Evolutionary conservation across 2,329 filamentous ascomycete genomes (phyloP), one percentile per base, ranked within the genome.

Genomic region (Penicillium thymicola): DNA sequence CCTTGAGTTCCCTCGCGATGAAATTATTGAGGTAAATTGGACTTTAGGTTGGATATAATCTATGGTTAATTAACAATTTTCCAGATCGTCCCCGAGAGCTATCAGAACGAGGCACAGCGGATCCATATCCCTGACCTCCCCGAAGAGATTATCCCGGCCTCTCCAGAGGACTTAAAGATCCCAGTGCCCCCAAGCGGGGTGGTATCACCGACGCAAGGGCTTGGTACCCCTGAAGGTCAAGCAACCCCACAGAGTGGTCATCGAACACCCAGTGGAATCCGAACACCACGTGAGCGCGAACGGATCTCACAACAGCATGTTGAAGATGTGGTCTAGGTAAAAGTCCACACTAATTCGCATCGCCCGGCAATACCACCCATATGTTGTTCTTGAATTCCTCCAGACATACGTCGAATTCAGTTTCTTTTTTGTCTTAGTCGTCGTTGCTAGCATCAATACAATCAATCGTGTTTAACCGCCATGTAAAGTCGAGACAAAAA

Each of bases 401-500:
- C 28, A 50, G 16, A 16, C 18, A 51, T 14, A 36, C 14, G 27
- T 42, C 18, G 11, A 54, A 30, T 54, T 21, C 41, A 30, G 36
- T 36, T 5, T 11, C 4, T 38, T 28, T 51, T 23, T 16, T n/a
- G 13, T 30, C 36, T 46, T 34, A 23, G 18, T 47, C 34, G 44
- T 32, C 38, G 16, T 48, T 42, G 47, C 40, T 48, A 44, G 36
- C 37, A 58, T 44, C 41, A 47, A 51, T 34, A 27, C 28, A 27
- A 40, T 28, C 25, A 32, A 49, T 51, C 46, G 13, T 44, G 34
- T 54, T 55, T 78, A 97, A 59, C 94, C 94, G 56, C 94, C 94
- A 74, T 99, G 94, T 59, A 99, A 80, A 18, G 94, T 99, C 59
- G 92, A 97, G 60, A 99, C 92, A 76, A 99, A 99, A 63, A 97